Evolutionary conservation across 306 rosid species (phyloP), one percentile per base, ranked within the genome.

Genomic region (Pueraria montana): DNA sequence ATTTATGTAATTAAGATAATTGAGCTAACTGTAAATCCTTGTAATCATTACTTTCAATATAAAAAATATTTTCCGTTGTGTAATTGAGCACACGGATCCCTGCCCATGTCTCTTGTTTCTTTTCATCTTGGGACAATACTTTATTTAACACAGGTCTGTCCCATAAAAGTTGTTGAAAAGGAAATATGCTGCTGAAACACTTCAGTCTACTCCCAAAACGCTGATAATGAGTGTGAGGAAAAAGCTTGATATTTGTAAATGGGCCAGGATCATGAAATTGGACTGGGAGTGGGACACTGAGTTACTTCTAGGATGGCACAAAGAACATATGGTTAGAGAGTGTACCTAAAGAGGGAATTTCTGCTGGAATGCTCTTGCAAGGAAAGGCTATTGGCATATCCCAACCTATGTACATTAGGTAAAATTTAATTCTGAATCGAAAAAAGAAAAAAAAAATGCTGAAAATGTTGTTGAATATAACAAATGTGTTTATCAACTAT

Each of bases 401-500:
- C 42, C 52, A 63, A 72, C n/a, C 42, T 45, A 61, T 68, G 16
- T 45, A 18, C 26, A 71, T 77, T 43, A 18, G 24, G 73, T 77
- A n/a, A 77, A 45, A 16, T 67, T 86, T 64, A 67, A 38, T 27
- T 49, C 77, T 21, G 65, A 71, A 21, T 62, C 0, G 5, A 24
- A 16, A 53, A 65, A 74, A n/a, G n/a, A 66, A 40, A 74, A 42
- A 6, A 55, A 80, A 69, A 34, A 49, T 49, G 61, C 74, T 20
- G 69, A 70, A 63, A 76, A 38, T 38, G 43, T 38, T 11, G 24
- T 80, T 85, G 40, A 38, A 76, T 67, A 34, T 10, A 45, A 50
- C 63, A 52, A 67, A 45, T 66, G 4, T 56, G 71, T 63, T 14
- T 38, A 24, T 59, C 11, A 38, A 1, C 34, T 59, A 38, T 58